A percentile compares a stretch with the other conserved stretches of the same genome.
Evolutionary conservation across 768 basidiomycete genomes (phyloP).

Genomic region (Pholiota microspora): DNA sequence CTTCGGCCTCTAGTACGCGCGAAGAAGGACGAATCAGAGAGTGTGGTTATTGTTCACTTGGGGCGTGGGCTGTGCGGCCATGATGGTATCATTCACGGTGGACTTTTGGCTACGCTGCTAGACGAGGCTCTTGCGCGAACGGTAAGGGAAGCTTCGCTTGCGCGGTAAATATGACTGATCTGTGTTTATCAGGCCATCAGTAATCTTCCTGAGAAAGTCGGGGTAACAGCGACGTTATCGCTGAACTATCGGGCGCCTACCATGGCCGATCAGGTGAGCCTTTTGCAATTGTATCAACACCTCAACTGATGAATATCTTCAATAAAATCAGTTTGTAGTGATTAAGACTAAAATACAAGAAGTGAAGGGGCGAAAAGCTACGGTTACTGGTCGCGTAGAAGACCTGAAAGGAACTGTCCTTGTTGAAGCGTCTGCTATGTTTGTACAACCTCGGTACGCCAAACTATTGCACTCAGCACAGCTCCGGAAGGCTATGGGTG

Average conservation of each 20-base stretch:
- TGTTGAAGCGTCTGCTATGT: constrained; percentile 77
- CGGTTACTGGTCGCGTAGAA: constrained; percentile 71
- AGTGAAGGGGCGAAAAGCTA: constrained; percentile 74
- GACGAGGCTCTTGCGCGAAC: constrained; percentile 84
- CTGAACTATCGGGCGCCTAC: constrained; percentile 87
- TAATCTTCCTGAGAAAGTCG: constrained; percentile 86
- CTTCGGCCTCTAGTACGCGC: constrained; percentile 75
- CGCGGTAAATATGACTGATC: constrained; percentile 2
- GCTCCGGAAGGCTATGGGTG: constrained; percentile 66
- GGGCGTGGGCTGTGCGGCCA: constrained; percentile 89
- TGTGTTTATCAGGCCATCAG: constrained; percentile 61
- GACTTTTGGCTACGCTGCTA: constrained; percentile 83
- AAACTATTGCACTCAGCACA: constrained; percentile 63
- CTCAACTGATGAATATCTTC: not conserved
- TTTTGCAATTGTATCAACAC: not conserved
- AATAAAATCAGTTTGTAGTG: constrained; percentile 66
- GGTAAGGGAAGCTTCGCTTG: constrained; percentile 36
- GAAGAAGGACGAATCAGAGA: constrained; percentile 73
- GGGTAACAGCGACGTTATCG: constrained; percentile 85
- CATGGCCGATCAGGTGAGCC: constrained; percentile 75
- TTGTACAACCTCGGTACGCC: constrained; percentile 89
- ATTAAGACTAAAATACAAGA: constrained; percentile 68
- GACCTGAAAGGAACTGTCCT: constrained; percentile 78
- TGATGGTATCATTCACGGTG: constrained; percentile 94
- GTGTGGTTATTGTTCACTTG: constrained; percentile 71